Conservation (phyloP, 2,329 filamentous ascomycete species). For the Ceratocystis alfenasii region DNA sequence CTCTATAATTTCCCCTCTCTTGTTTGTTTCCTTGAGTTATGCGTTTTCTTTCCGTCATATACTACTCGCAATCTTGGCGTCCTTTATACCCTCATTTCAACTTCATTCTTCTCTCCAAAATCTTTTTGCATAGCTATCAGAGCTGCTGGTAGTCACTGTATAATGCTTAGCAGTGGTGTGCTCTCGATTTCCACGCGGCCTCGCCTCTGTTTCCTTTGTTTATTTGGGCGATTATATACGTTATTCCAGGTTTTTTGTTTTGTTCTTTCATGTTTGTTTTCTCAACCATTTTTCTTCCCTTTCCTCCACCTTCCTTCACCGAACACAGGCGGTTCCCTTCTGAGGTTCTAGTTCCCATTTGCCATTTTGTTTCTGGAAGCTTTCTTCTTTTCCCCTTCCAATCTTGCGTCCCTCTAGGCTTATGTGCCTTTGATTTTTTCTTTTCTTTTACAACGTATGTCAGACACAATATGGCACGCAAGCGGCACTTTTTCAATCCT, state of each 20-base stretch:
- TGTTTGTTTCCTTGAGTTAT: conserved; percentile 5
- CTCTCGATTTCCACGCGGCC: neutral
- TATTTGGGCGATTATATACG: neutral
- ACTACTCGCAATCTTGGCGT: neutral
- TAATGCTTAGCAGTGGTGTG: no score
- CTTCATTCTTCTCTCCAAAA: neutral
- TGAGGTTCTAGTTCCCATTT: neutral
- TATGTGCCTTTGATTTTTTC: no score
- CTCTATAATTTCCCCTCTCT: neutral
- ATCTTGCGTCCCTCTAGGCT: no score
- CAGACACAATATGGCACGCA: no score
- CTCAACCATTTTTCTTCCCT: neutral
- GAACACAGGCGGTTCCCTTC: neutral
- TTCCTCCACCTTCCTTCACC: neutral
- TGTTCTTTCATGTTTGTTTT: neutral
- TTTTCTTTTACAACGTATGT: no score
- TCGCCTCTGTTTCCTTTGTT: neutral
- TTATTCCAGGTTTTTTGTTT: conserved; percentile 1
- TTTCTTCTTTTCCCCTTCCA: neutral
- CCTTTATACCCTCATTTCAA: neutral
- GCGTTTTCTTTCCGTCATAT: neutral
- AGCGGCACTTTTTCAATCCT: no score
- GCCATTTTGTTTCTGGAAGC: neutral
- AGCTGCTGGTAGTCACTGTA: neutral
- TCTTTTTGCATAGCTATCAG: neutral